These are phyloP conservation scores for Nannizzia gypsea DNA, from an alignment of 2,329 filamentous ascomycete species.

Conservation along the genomic window DNA sequence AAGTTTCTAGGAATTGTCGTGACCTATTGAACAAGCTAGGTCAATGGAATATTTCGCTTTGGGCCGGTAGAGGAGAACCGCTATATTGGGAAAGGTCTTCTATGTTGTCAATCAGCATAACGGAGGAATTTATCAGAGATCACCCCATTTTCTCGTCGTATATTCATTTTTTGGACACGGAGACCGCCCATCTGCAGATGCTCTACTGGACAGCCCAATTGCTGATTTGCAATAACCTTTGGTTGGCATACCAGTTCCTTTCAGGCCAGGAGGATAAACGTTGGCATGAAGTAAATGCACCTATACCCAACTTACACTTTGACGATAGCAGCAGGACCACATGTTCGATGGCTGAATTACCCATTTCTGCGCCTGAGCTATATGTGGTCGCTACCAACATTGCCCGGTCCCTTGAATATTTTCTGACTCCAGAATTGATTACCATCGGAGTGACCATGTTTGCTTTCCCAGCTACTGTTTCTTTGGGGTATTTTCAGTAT, in stretches of 20 bases:
- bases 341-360: background rate
- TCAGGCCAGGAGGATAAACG: background rate
- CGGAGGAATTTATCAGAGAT: background rate
- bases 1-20: background rate
- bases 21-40: background rate
- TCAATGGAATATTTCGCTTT: background rate
- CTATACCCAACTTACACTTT: background rate
- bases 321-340: background rate
- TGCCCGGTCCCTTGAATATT: slow-evolving; percentile 13
- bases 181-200: slow-evolving; percentile 10
- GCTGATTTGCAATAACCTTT: slow-evolving; percentile 10
- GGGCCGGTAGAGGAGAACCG: background rate
- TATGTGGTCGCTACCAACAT: slow-evolving; percentile 8
- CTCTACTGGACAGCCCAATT: slow-evolving; percentile 11
- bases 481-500: slow-evolving; percentile 8
- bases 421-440: slow-evolving; percentile 13
- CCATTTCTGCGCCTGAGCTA: background rate
- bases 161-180: slow-evolving; percentile 7
- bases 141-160: background rate
- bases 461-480: slow-evolving; percentile 11
- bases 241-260: background rate
- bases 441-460: slow-evolving; percentile 8
- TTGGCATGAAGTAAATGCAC: background rate
- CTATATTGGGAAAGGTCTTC: background rate
- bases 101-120: background rate